Evolutionary conservation across 2,329 filamentous ascomycete species (phyloP).

Genomic region (Lachnellula subtilissima): DNA sequence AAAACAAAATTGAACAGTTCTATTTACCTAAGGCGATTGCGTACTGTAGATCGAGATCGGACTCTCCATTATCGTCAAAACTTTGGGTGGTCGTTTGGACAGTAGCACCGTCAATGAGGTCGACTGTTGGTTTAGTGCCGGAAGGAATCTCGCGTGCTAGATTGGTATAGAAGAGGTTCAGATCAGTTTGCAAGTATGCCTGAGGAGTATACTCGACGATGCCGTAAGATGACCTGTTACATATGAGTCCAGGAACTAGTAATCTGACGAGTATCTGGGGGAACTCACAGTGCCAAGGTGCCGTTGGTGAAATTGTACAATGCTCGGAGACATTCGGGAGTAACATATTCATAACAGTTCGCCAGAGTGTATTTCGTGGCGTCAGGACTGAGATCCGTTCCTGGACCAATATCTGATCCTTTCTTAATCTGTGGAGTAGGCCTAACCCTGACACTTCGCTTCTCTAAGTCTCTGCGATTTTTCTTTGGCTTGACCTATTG

Average conservation of each 20-base stretch:
- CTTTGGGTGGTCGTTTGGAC: conserved; percentile 34
- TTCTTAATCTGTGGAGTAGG: conserved; percentile 24
- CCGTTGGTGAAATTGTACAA: conserved; percentile 45
- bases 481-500: conserved; percentile 8
- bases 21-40: conserved; percentile 39
- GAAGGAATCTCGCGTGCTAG: conserved; percentile 38
- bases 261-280: conserved; percentile 34
- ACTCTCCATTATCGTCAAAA: conserved; percentile 38
- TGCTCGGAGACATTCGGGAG: conserved; percentile 50
- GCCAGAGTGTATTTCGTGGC: conserved; percentile 24
- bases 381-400: conserved; percentile 11
- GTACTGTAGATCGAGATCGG: conserved; percentile 34
- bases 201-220: conserved; percentile 52
- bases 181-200: conserved; percentile 46
- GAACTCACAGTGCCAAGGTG: conserved; percentile 35
- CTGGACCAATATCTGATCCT: conserved; percentile 3
- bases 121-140: conserved; percentile 30
- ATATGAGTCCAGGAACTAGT: background rate
- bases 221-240: conserved; percentile 35
- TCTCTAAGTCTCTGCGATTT: conserved; percentile 9
- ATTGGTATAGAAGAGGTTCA: conserved; percentile 44
- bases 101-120: conserved; percentile 18
- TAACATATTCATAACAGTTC: conserved; percentile 51
- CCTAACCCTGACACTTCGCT: conserved; percentile 31
- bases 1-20: background rate